Base-by-base conservation (phyloP, 2,329 filamentous ascomycete genomes). In the Erysiphe pulchra region DNA sequence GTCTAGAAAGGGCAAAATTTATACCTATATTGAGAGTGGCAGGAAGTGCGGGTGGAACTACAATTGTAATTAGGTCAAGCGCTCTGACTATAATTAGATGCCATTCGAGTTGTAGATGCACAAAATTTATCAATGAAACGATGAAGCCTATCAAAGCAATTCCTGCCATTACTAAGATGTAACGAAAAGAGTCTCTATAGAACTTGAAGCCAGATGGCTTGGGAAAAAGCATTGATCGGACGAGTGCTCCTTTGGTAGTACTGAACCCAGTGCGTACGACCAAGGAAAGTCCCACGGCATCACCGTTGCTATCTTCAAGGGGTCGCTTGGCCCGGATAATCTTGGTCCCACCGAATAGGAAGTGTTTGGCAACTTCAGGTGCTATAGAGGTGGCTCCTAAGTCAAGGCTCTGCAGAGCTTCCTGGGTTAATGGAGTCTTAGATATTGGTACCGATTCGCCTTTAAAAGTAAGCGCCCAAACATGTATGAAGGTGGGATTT, bases 171-270 rank as follows among this genome's bases (percentile, higher is more conserved):
- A 98, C 90, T 4, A 82, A 85, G 49, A 98, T 95, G 59, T 98
- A 98, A 18, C 86, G 76, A 63, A 98, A 98, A 0, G 87, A 94
- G 60, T 98, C 90, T 38, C 84, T 75, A 60, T 98, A 98, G 59
- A 98, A 98, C 56, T 92, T 95, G 71, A 98, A 98, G 0, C 87
- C 87, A 0, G 87, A 93, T 1, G 90, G 90, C 57, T 98, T 98
- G 0, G 90, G 92, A 58, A 98, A 98, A 34, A 98, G 71, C 87
- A 98, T 98, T 0, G 90, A 95, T 20, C 90, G 80, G 48, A 98
- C 85, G 16, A 98, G 66, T 10, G 90, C 83, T 20, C 90, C 90
- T 60, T 98, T 98, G 1, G 90, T 98, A 0, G 90, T 98, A 59
- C 92, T 92, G 63, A 98, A 98, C 1, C 90, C 90, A 2, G 86